phyloP scores from a whole-genome alignment of 495 filamentous ascomycete genomes.

The Tuber microsphaerosporum region DNA sequence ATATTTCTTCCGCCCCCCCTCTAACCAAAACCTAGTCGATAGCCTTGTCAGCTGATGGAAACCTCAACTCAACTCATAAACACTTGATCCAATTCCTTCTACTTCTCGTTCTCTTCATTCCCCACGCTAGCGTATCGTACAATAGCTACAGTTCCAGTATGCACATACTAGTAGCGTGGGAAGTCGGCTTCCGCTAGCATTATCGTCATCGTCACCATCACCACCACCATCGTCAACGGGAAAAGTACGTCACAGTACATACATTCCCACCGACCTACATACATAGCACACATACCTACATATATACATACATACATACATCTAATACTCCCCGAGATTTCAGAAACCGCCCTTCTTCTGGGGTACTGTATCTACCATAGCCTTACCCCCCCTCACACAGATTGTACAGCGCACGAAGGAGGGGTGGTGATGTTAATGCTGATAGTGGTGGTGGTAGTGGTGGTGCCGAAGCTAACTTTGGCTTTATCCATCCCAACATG shows the following conservation, averaged over 20 bases:
- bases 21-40: background rate
- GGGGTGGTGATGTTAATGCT: background rate
- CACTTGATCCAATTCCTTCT: background rate
- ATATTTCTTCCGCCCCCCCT: background rate
- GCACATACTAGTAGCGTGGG: background rate
- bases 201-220: background rate
- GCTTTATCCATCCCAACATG: background rate
- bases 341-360: background rate
- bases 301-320: background rate
- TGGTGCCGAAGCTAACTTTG: background rate
- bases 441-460: background rate
- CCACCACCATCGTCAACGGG: background rate
- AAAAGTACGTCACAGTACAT: slow-evolving; percentile 1
- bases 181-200: too few species aligned
- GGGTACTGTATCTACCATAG: background rate
- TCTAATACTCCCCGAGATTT: background rate
- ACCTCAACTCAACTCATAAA: background rate
- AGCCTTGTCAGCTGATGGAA: background rate
- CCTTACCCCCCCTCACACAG: background rate
- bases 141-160: background rate
- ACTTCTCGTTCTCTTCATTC: background rate
- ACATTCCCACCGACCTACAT: background rate
- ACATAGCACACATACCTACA: background rate
- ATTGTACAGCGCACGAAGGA: slow-evolving; percentile 5
- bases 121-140: background rate